These are phyloP conservation scores for Starmerella apicola DNA, from an alignment of 805 yeast genomes.

Conservation along the genomic window DNA sequence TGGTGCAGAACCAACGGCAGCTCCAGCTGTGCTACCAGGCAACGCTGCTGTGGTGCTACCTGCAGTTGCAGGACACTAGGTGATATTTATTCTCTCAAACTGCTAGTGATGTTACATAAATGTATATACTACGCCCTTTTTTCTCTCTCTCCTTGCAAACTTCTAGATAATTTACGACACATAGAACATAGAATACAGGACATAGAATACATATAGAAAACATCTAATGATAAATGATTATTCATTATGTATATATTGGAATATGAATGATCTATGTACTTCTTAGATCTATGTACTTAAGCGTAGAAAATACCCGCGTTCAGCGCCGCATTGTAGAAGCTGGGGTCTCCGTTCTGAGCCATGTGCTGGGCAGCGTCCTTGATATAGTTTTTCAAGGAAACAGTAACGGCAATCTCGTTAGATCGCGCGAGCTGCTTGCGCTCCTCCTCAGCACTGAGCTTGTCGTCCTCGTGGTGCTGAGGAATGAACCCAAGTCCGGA, in stretches of 20 bases:
- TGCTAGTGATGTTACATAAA: no score
- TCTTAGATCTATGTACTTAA: neutral
- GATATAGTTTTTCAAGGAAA: conserved; percentile 38
- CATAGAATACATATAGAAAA: no score
- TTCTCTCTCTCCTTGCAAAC: no score
- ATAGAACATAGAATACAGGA: no score
- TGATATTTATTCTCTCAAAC: no score
- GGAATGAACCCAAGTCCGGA: conserved; percentile 36
- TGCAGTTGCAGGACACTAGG: neutral
- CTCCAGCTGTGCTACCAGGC: conserved; percentile 63
- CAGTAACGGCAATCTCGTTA: conserved; percentile 43
- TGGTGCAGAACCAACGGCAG: conserved; percentile 76
- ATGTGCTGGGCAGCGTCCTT: conserved; percentile 17
- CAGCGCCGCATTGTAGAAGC: neutral
- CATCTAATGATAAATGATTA: no score
- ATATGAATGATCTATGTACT: no score
- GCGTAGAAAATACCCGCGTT: neutral
- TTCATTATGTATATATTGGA: no score
- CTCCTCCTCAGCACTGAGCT: conserved; percentile 19
- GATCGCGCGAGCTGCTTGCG: conserved; percentile 28
- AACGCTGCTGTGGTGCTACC: conserved; percentile 24
- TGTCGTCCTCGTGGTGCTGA: conserved; percentile 16
- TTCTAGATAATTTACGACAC: no score
- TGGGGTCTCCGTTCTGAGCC: conserved; percentile 4
- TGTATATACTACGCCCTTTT: no score